A percentile compares a stretch with the other conserved stretches of the same genome.
Evolutionary conservation across 1,139 yeast genomes (phyloP).

Genomic region (Arxiozyma heterogenica): DNA sequence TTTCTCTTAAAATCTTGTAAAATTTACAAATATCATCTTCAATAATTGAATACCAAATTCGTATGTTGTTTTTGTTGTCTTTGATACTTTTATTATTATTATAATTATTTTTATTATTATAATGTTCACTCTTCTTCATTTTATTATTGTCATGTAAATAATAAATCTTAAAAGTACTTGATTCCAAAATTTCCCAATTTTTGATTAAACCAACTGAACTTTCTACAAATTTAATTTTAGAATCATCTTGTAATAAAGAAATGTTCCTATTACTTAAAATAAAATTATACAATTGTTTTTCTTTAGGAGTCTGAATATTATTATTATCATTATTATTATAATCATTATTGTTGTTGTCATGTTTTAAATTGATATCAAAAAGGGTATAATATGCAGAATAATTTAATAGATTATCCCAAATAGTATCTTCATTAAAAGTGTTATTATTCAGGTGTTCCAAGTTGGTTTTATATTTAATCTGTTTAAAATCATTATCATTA

Average conservation of each 20-base stretch:
- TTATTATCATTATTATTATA: background rate
- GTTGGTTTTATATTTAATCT: too few species aligned
- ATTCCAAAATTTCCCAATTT: background rate
- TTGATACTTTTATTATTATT: slow-evolving; percentile 36
- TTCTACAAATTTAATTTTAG: slow-evolving; percentile 19
- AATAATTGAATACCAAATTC: slow-evolving; percentile 83
- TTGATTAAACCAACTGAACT: background rate
- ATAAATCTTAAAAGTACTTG: slow-evolving; percentile 37
- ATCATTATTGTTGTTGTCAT: too few species aligned
- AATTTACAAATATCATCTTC: slow-evolving; percentile 53
- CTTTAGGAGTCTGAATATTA: too few species aligned
- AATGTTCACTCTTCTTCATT: background rate
- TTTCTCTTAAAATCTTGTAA: slow-evolving; percentile 55
- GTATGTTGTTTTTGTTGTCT: slow-evolving; percentile 40
- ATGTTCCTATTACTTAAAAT: background rate
- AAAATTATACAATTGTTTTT: background rate
- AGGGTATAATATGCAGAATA: background rate
- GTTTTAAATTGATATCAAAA: too few species aligned
- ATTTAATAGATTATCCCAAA: background rate
- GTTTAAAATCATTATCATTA: background rate
- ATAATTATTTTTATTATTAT: background rate
- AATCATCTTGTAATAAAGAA: slow-evolving; percentile 22
- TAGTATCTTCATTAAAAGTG: background rate
- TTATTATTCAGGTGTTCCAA: too few species aligned
- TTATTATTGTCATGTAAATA: slow-evolving; percentile 42